A percentile compares a stretch with the other conserved stretches of the same genome.
These are phyloP conservation scores for Zasmidium angulare DNA, from an alignment of 2,329 filamentous ascomycete genomes.

Conservation along the genomic window DNA sequence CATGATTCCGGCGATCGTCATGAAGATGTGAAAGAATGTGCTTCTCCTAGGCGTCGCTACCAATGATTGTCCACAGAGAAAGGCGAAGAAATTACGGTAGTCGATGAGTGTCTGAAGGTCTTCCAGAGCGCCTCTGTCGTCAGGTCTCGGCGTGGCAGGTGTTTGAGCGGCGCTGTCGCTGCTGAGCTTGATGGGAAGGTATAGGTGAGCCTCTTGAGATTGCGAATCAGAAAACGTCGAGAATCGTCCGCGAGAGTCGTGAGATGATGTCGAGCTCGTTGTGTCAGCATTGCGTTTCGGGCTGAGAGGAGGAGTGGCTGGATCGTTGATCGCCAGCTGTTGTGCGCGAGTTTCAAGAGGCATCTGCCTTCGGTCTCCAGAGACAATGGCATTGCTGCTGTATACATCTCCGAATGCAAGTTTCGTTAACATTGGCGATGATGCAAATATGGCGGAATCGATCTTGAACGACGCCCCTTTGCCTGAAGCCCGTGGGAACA, in stretches of 20 bases:
- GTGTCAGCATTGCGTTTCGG: slow-evolving; percentile 21
- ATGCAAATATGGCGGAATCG: slow-evolving; percentile 58
- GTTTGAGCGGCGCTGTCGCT: slow-evolving; percentile 28
- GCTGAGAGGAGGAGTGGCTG: slow-evolving; percentile 31
- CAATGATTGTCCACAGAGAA: slow-evolving; percentile 61
- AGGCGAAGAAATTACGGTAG: slow-evolving; percentile 64
- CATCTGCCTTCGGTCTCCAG: slow-evolving; percentile 34
- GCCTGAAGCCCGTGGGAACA: slow-evolving; percentile 58
- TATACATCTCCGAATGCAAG: slow-evolving; percentile 57
- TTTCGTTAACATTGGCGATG: slow-evolving; percentile 56
- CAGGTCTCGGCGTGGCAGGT: slow-evolving; percentile 20
- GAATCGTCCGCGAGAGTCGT: slow-evolving; percentile 45
- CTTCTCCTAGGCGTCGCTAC: slow-evolving; percentile 57
- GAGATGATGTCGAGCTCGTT: slow-evolving; percentile 30
- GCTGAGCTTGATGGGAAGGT: slow-evolving; percentile 58
- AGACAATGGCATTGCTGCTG: slow-evolving; percentile 35
- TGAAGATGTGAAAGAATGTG: slow-evolving; percentile 60
- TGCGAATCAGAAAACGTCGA: slow-evolving; percentile 46
- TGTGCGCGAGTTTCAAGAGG: slow-evolving; percentile 30
- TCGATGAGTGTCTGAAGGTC: slow-evolving; percentile 58
- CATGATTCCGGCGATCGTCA: slow-evolving; percentile 59
- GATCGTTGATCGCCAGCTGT: slow-evolving; percentile 29
- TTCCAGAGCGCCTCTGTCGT: slow-evolving; percentile 38
- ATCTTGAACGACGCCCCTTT: slow-evolving; percentile 62
- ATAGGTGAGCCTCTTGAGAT: slow-evolving; percentile 56